A percentile compares a stretch with the other conserved stretches of the same genome.
These are phyloP conservation scores for Globisporangium apiculatum DNA, from an alignment of 352 stramenopile genomes.

Conservation along the genomic window DNA sequence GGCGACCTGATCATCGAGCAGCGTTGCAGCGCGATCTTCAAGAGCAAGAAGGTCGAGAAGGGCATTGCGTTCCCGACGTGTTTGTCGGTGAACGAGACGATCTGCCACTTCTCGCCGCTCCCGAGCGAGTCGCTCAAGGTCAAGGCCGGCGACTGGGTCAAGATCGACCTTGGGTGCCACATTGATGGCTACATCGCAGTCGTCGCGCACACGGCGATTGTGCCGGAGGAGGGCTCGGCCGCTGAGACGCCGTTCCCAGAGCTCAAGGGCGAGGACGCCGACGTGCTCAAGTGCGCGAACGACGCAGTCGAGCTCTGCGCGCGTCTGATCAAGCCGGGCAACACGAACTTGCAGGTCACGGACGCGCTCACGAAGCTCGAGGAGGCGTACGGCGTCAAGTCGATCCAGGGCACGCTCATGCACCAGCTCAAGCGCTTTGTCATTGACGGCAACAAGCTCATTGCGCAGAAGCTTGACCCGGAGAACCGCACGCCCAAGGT, in stretches of 20 bases:
- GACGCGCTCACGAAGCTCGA: constrained; percentile 94
- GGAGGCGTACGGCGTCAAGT: constrained; percentile 94
- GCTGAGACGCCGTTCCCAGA: constrained; percentile 49
- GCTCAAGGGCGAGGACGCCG: constrained; percentile 72
- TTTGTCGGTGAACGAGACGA: constrained; percentile 97
- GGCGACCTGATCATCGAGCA: constrained; percentile 80
- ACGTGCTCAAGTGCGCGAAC: constrained; percentile 96
- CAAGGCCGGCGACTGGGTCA: constrained; percentile 84
- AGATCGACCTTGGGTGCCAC: constrained; percentile 98
- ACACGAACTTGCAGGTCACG: constrained; percentile 95
- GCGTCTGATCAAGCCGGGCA: constrained; percentile 95
- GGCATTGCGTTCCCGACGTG: constrained; percentile 99
- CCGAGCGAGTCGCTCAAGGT: constrained; percentile 71
- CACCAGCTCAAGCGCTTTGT: constrained; percentile 99
- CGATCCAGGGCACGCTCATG: constrained; percentile 97
- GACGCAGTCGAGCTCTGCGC: constrained; percentile 96
- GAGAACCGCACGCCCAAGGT: constrained; percentile 83
- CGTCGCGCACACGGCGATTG: constrained; percentile 95
- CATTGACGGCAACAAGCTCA: constrained; percentile 98
- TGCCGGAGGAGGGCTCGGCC: constrained; percentile 75
- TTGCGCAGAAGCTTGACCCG: constrained; percentile 88
- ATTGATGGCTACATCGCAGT: constrained; percentile 99
- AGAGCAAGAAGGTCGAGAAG: constrained; percentile 97
- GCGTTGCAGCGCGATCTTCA: constrained; percentile 91
- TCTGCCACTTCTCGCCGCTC: constrained; percentile 98